Percentiles rank a stretch among this genome's conserved stretches.
Conservation (phyloP, 2,329 filamentous ascomycete genomes). For the Aspergillus japonicus region DNA sequence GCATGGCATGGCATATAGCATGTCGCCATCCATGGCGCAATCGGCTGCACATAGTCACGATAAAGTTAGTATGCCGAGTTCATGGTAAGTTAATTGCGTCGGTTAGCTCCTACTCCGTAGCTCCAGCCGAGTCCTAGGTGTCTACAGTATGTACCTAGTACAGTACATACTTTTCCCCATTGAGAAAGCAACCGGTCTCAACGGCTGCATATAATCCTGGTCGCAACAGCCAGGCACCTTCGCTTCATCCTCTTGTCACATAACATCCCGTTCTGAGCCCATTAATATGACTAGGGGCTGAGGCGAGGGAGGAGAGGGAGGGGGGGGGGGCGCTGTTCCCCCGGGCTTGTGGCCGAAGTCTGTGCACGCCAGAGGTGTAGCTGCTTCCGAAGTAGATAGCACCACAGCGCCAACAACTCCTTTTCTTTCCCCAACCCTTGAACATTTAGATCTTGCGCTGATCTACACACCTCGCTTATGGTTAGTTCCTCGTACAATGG, state of each 20-base stretch:
- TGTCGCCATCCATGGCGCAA: neutral
- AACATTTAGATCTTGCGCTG: neutral
- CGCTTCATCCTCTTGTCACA: neutral
- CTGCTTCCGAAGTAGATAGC: conserved; percentile 2
- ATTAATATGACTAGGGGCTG: neutral
- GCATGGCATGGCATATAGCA: neutral
- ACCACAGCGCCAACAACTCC: conserved; percentile 1
- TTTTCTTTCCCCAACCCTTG: neutral
- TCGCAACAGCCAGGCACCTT: neutral
- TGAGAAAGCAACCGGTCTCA: neutral
- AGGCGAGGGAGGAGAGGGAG: neutral
- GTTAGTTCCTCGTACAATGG: neutral
- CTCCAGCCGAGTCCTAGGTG: too few species aligned
- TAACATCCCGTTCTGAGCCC: neutral
- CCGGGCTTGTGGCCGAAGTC: neutral
- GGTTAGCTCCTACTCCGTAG: too few species aligned
- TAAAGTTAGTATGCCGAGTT: neutral
- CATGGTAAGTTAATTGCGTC: neutral
- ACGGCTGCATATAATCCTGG: neutral
- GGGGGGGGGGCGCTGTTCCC: neutral
- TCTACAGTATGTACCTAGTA: neutral
- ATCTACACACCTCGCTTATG: neutral
- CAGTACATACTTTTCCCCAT: neutral
- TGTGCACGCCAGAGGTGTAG: conserved; percentile 1
- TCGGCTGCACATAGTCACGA: neutral